phyloP scores from a whole-genome alignment of 192 early-diverging fungal species.

The Rhizoclosmatium globosum region DNA sequence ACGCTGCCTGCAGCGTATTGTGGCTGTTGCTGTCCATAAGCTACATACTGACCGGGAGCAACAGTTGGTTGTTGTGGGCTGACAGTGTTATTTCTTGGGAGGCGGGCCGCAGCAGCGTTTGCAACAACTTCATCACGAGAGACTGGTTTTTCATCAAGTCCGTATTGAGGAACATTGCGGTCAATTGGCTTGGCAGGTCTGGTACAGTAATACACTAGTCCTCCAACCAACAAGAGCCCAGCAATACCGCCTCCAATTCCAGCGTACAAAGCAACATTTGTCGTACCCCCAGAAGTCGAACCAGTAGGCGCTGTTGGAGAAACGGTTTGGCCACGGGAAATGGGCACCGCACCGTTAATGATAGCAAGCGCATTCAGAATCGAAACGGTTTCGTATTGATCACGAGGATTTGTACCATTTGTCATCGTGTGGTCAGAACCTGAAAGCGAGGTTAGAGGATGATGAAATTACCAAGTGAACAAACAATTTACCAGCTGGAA shows the following conservation, averaged over 20 bases:
- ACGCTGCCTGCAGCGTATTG: too few species aligned
- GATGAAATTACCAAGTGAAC: neutral
- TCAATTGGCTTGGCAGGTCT: neutral
- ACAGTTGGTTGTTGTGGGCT: neutral
- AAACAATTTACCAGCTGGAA: conserved; percentile 18
- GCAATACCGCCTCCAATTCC: conserved; percentile 22
- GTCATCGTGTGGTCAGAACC: conserved; percentile 24
- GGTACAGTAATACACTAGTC: neutral
- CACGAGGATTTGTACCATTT: conserved; percentile 32
- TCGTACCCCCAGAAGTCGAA: neutral
- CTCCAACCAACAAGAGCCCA: neutral
- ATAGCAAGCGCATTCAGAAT: conserved; percentile 24
- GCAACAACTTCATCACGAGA: neutral
- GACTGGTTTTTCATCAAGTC: neutral
- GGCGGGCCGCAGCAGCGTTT: neutral
- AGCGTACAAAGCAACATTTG: conserved; percentile 2
- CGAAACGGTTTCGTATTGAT: conserved; percentile 31
- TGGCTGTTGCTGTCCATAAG: too few species aligned
- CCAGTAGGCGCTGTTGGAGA: neutral
- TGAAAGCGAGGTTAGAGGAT: conserved; percentile 2
- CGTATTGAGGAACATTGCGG: too few species aligned
- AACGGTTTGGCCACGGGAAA: neutral
- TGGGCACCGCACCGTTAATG: conserved; percentile 7
- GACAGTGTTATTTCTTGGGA: neutral
- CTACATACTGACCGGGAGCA: too few species aligned